Conservation (phyloP, 2,329 filamentous ascomycete genomes). For the Phaeomoniella chlamydospora region DNA sequence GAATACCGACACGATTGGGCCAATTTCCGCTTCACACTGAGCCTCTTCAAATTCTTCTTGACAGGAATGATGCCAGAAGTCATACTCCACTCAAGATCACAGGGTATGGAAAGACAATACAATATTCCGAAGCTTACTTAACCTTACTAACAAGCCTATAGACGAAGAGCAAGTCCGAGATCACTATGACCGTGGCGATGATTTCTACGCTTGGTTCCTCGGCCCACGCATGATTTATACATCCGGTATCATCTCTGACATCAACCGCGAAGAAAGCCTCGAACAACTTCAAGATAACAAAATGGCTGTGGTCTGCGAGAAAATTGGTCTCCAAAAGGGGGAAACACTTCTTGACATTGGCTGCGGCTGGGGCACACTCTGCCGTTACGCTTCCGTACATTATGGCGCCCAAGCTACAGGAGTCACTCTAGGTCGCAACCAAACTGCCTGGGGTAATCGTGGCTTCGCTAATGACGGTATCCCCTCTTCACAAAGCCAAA, state of each 20-base stretch:
- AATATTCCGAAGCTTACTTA: no score
- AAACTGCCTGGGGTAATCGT: slow-evolving; percentile 92
- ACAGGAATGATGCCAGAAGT: slow-evolving; percentile 79
- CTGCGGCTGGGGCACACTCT: slow-evolving; percentile 94
- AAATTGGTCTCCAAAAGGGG: slow-evolving; percentile 70
- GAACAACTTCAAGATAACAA: slow-evolving; percentile 98
- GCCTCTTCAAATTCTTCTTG: slow-evolving; percentile 78
- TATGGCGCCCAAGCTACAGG: slow-evolving; percentile 77
- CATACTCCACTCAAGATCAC: slow-evolving; percentile 80
- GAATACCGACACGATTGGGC: slow-evolving; percentile 97
- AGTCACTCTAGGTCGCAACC: slow-evolving; percentile 88
- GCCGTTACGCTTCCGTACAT: slow-evolving; percentile 83
- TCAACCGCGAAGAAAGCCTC: slow-evolving; percentile 73
- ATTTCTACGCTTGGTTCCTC: slow-evolving; percentile 98
- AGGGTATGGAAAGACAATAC: slow-evolving; percentile 57
- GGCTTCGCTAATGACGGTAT: slow-evolving; percentile 72
- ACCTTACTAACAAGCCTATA: slow-evolving; percentile 17
- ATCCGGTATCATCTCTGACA: slow-evolving; percentile 81
- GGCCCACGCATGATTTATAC: slow-evolving; percentile 99
- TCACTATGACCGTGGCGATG: slow-evolving; percentile 95
- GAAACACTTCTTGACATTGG: slow-evolving; percentile 87
- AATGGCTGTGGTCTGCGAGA: slow-evolving; percentile 85
- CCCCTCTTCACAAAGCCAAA: slow-evolving; percentile 73
- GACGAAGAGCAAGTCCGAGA: slow-evolving; percentile 96
- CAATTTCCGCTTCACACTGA: slow-evolving; percentile 77